phyloP scores from a whole-genome alignment of 2,329 filamentous ascomycete species.

The Phymatotrichopsis omnivora region DNA sequence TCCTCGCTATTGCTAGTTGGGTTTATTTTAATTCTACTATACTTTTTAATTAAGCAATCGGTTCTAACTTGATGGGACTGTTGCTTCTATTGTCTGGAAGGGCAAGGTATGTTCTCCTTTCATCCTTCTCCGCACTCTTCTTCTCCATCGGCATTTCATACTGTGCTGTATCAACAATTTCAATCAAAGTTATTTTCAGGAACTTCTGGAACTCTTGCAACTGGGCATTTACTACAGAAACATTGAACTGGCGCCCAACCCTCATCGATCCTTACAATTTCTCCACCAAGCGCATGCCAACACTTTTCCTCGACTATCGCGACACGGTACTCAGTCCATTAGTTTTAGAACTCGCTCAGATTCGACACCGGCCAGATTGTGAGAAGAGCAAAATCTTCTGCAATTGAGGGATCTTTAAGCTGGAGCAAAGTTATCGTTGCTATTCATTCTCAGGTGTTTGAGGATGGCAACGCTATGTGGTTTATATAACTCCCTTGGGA shows the following conservation, averaged over 20 bases:
- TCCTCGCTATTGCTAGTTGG: no score
- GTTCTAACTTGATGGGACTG: no score
- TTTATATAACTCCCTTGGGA: constrained; percentile 41
- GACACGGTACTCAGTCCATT: constrained; percentile 36
- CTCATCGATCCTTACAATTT: constrained; percentile 31
- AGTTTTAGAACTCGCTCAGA: constrained; percentile 35
- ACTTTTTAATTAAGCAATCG: no score
- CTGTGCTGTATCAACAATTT: constrained; percentile 34
- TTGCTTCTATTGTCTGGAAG: no score
- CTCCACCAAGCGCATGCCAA: constrained; percentile 33
- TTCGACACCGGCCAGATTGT: constrained; percentile 36
- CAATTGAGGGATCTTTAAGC: constrained; percentile 36
- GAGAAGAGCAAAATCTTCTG: constrained; percentile 37
- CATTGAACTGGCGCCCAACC: constrained; percentile 16
- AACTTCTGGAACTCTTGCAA: constrained; percentile 34
- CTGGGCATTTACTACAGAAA: constrained; percentile 32
- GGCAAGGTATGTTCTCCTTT: no score
- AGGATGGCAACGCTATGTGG: constrained; percentile 38
- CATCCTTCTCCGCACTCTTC: constrained; percentile 29
- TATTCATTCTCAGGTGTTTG: constrained; percentile 39
- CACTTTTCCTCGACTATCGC: constrained; percentile 36
- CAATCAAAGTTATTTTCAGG: constrained; percentile 6
- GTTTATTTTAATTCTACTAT: no score
- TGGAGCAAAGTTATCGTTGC: constrained; percentile 41
- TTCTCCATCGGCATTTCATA: constrained; percentile 31